Evolutionary conservation across 2,329 filamentous ascomycete species (phyloP).

Genomic region (Fusarium sp.): DNA sequence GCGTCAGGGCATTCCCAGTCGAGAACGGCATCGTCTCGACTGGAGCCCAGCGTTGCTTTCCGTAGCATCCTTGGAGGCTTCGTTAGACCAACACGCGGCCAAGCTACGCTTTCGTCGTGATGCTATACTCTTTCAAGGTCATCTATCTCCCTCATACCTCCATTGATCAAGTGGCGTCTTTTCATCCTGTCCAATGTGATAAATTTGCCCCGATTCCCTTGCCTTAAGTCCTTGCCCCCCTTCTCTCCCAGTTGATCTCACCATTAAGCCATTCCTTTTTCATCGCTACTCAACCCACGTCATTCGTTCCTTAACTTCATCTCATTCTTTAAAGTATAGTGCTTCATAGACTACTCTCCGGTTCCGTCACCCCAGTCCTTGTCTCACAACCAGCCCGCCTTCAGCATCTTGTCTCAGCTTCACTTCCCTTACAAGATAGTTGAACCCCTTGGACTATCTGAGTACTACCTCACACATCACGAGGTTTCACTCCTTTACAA

Average conservation of each 20-base stretch:
- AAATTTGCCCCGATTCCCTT: conserved; percentile 25
- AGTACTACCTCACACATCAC: conserved; percentile 16
- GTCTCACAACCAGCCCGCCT: conserved; percentile 28
- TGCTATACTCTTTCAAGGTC: conserved; percentile 7
- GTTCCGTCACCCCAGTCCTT: conserved; percentile 11
- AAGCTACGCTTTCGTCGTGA: conserved; percentile 24
- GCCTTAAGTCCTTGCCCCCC: conserved; percentile 2
- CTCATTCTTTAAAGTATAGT: conserved; percentile 32
- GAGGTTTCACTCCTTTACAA: conserved; percentile 13
- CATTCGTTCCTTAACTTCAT: conserved; percentile 18
- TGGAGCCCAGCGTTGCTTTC: conserved; percentile 25
- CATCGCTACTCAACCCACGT: conserved; percentile 10
- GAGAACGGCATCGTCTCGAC: conserved; percentile 14
- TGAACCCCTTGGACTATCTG: neutral
- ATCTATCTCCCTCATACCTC: neutral
- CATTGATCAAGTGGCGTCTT: conserved; percentile 4
- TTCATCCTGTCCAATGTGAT: conserved; percentile 16
- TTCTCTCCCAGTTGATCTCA: conserved; percentile 13
- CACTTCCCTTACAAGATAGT: conserved; percentile 11
- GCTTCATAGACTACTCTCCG: conserved; percentile 11
- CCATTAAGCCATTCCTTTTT: conserved; percentile 20
- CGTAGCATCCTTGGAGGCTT: conserved; percentile 8
- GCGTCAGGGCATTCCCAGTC: conserved; percentile 3
- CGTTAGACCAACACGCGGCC: conserved; percentile 1
- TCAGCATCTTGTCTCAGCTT: conserved; percentile 31